Percentiles rank a stretch among this genome's conserved stretches.
Evolutionary conservation across 2,329 filamentous ascomycete species (phyloP).

Genomic region (Fusarium ramigenum): DNA sequence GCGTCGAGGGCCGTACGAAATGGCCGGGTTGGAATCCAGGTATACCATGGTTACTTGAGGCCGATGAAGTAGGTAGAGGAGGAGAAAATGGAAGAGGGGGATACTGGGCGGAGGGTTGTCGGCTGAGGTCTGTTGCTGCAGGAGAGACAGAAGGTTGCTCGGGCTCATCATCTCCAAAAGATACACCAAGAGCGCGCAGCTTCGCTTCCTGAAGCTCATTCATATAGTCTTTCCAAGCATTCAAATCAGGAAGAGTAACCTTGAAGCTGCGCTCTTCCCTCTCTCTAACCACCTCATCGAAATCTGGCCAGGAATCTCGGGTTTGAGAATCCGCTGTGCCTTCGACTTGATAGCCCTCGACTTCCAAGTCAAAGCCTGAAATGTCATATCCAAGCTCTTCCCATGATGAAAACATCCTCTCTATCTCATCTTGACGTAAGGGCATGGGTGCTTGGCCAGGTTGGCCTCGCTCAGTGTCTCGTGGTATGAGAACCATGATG

Average conservation of each 20-base stretch:
- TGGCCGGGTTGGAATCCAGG: constrained; percentile 65
- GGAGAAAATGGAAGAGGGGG: constrained; percentile 84
- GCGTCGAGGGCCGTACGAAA: constrained; percentile 68
- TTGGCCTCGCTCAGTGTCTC: constrained; percentile 72
- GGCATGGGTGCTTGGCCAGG: constrained; percentile 63
- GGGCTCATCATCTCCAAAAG: constrained; percentile 77
- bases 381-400: constrained; percentile 75
- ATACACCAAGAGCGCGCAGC: constrained; percentile 89
- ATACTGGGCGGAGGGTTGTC: constrained; percentile 78
- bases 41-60: constrained; percentile 71
- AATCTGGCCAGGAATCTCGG: constrained; percentile 72
- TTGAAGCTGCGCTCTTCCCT: constrained; percentile 62
- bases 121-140: constrained; percentile 67
- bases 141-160: constrained; percentile 72
- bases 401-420: constrained; percentile 72
- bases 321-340: constrained; percentile 67
- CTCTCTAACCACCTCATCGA: constrained; percentile 66
- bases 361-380: constrained; percentile 72
- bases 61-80: constrained; percentile 81
- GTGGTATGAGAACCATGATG: constrained; percentile 75
- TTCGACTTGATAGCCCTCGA: constrained; percentile 52
- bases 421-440: constrained; percentile 63
- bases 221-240: constrained; percentile 80
- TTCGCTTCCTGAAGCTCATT: constrained; percentile 89
- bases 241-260: constrained; percentile 76